Evolutionary conservation across 2,329 filamentous ascomycete species (phyloP), one percentile per base, ranked within the genome.

Genomic region (Trichoderma aggressivum): DNA sequence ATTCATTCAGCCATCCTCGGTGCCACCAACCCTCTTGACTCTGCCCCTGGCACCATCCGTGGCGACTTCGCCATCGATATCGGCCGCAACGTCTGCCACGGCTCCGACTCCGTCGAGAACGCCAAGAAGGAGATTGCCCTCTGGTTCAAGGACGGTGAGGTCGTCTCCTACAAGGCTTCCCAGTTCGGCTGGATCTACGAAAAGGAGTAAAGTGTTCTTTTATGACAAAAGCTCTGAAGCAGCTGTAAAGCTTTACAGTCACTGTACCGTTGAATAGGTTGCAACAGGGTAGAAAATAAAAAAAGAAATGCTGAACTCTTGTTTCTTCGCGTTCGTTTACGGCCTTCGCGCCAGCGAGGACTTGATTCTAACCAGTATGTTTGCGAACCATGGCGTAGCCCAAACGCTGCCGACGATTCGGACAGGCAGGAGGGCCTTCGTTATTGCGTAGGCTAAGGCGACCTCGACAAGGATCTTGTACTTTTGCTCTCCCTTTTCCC

Each of bases 31-130:
- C 96, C 96, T 81, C 89, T 96, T 76, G 93, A 91, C 82, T 98
- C 95, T 71, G 90, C 91, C 80, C 96, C 96, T 75, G 96, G 96
- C 83, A 99, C 96, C 87, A 99, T 99, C 90, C 95, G 96, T 87
- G 95, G 94, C 85, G 92, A 95, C 88, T 94, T 84, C 84, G 92
- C 92, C 84, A 92, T 95, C 79, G 90, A 85, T 73, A 82, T 84
- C 82, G 96, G 96, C 86, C 94, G 95, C 85, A 99, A 99, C 89
- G 94, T 98, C 87, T 98, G 95, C 93, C 96, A 99, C 91, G 96
- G 96, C 83, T 98, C 94, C 85, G 96, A 99, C 90, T 91, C 89
- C 83, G 95, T 99, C 85, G 96, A 99, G 91, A 97, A 90, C 88
- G 96, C 96, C 86, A 90, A 98, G 92, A 98, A 98, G 93, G 96